A percentile compares a stretch with the other conserved stretches of the same genome.
phyloP scores from a whole-genome alignment of 108 stramenopile species.

The Cyclostephanos tholiformis region DNA sequence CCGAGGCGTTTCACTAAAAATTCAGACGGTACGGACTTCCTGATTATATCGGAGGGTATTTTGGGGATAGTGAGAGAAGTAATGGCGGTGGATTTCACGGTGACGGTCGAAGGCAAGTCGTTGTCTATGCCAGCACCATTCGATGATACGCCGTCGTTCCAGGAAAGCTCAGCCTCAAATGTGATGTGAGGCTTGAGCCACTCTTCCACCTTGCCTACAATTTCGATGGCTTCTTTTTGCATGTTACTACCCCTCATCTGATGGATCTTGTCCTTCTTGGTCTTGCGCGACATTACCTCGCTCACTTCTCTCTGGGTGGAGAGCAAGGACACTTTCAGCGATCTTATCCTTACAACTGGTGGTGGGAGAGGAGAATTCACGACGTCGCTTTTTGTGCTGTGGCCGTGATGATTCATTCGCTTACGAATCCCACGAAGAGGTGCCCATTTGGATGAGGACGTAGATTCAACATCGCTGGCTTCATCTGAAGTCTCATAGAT shows the following conservation, averaged over 20 bases:
- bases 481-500: not conserved
- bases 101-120: constrained; percentile 26
- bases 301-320: constrained; percentile 51
- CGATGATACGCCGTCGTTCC: constrained; percentile 21
- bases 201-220: constrained; percentile 50
- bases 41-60: constrained; percentile 37
- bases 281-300: constrained; percentile 23
- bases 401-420: constrained; percentile 15
- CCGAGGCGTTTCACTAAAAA: constrained; percentile 53
- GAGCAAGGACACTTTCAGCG: constrained; percentile 45
- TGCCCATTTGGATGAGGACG: constrained; percentile 5
- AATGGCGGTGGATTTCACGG: constrained; percentile 44
- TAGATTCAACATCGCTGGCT: not conserved
- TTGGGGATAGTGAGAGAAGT: constrained; percentile 49
- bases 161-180: constrained; percentile 49
- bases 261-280: not conserved
- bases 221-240: constrained; percentile 45
- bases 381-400: not conserved
- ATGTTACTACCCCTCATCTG: constrained; percentile 3
- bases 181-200: constrained; percentile 49
- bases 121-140: not conserved
- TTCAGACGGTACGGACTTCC: constrained; percentile 40
- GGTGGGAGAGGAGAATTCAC: not conserved
- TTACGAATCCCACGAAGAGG: constrained; percentile 17
- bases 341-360: constrained; percentile 45